Evolutionary conservation across 75 land plant genomes (phyloP).

Genomic region (Pinus tabuliformis): DNA sequence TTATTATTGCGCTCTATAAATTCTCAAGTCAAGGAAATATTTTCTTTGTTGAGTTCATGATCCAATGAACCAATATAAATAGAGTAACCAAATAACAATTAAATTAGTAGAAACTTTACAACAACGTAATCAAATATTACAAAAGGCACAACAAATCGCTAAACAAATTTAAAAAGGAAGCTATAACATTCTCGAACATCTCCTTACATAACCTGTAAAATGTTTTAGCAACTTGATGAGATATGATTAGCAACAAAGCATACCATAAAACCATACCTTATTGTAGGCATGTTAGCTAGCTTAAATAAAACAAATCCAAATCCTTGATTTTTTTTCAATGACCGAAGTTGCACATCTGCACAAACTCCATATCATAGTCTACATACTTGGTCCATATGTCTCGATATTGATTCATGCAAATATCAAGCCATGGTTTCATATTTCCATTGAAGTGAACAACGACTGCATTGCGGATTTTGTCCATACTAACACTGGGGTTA

Average conservation of each 20-base stretch:
- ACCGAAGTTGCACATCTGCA: conserved; percentile 65
- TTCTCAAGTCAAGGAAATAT: too few relatives aligned
- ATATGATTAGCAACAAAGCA: background rate
- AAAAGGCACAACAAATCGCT: background rate
- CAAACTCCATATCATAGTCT: conserved; percentile 30
- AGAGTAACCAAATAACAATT: background rate
- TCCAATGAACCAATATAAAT: too few relatives aligned
- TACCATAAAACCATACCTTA: background rate
- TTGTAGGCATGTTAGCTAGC: conserved; percentile 1
- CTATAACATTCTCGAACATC: too few relatives aligned
- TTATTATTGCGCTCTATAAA: background rate
- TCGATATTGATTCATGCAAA: too few relatives aligned
- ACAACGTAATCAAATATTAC: conserved; percentile 1
- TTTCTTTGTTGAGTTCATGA: too few relatives aligned
- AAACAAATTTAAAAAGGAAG: background rate
- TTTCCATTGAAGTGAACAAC: conserved; percentile 25
- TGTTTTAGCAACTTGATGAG: conserved; percentile 3
- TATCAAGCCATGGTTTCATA: too few relatives aligned
- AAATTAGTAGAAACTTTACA: background rate
- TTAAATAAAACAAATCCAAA: background rate
- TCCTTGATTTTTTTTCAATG: too few relatives aligned
- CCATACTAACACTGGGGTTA: conserved; percentile 74
- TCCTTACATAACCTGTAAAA: background rate
- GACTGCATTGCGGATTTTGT: conserved; percentile 63
- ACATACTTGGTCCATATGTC: too few relatives aligned